Evolutionary conservation across 2,329 filamentous ascomycete genomes (phyloP), one percentile per base, ranked within the genome.

Genomic region (Pseudopithomyces chartarum): DNA sequence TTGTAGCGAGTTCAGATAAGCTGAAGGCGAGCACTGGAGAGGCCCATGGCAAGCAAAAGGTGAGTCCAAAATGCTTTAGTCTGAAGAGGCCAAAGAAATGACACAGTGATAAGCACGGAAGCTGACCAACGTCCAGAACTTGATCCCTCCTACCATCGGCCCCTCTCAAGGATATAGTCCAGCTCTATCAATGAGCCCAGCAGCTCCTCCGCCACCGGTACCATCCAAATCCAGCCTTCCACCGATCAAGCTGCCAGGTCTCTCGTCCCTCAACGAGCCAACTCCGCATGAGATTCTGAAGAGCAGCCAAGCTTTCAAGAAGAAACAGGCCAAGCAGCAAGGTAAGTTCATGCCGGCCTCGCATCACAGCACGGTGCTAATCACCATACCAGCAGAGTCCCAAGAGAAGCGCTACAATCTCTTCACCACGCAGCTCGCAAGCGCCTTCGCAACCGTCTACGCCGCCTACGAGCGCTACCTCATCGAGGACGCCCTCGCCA

Each of bases 401-500:
- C 10, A 34, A 6, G 26, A 55, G 22, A 39, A 33, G 12, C 43
- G 42, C 15, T 23, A 22, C 3, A 48, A 44, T 10, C 11, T 29
- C 2, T 32, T 44, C 10, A n/a, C 33, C 13, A 12, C n/a, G 5
- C 5, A 13, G 2, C 33, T 57, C 2, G 44, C 50, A 7, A 6
- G 23, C 23, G 13, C 50, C 15, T 46, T 57, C 10, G 20, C 44
- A 22, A n/a, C 40, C 6, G 39, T 54, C 7, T 57, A 54, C 44
- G 44, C 48, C 4, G 45, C 52, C 11, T 57, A 57, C 39, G 45
- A 57, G 45, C 32, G 32, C 10, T 8, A 52, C 19, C 20, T 50
- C 22, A 42, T 26, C 44, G 29, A 53, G 10, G 38, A 32, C 19
- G 48, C 44, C 34, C 2, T 52, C 17, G 20, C 15, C 34, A 33